These are phyloP conservation scores for Spongispora temasekensis DNA, from an alignment of 1,284 basidiomycete genomes.

Conservation along the genomic window DNA sequence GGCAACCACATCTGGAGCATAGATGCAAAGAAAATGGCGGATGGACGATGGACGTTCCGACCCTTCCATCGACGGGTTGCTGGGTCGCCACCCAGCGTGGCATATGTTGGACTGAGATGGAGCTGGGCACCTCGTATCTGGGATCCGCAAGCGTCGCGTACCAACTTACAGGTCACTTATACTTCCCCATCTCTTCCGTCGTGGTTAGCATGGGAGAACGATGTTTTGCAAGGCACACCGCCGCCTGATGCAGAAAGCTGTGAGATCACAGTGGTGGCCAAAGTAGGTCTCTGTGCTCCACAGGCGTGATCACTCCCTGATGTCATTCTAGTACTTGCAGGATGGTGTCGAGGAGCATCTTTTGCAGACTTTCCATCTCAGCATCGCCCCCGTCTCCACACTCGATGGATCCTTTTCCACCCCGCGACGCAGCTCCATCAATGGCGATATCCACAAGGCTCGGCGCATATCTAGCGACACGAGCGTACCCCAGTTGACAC, in stretches of 20 bases:
- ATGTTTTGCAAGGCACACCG: conserved; percentile 72
- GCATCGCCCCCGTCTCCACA: conserved; percentile 69
- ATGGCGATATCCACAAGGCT: conserved; percentile 47
- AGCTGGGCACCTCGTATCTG: conserved; percentile 93
- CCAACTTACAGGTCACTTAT: conserved; percentile 79
- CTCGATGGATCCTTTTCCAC: conserved; percentile 60
- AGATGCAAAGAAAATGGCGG: conserved; percentile 82
- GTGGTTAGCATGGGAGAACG: conserved; percentile 90
- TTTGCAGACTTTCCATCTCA: conserved; percentile 65
- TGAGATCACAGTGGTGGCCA: conserved; percentile 69
- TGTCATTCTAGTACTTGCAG: conserved; percentile 55
- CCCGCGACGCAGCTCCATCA: conserved; percentile 62
- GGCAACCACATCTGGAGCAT: conserved; percentile 99
- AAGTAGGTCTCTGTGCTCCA: conserved; percentile 45
- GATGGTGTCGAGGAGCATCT: conserved; percentile 73
- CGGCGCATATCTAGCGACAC: conserved; percentile 67
- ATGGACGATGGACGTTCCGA: conserved; percentile 88
- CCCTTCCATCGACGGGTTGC: conserved; percentile 89
- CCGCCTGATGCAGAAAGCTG: conserved; percentile 70
- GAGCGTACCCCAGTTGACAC: conserved; percentile 41
- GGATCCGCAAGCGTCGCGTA: conserved; percentile 91
- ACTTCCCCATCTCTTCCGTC: conserved; percentile 78
- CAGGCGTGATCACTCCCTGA: conserved; percentile 13
- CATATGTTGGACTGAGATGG: conserved; percentile 85
- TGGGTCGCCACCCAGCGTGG: conserved; percentile 77